Conservation (phyloP, 116 monocot species). For the Papilionanthe hybrid region DNA sequence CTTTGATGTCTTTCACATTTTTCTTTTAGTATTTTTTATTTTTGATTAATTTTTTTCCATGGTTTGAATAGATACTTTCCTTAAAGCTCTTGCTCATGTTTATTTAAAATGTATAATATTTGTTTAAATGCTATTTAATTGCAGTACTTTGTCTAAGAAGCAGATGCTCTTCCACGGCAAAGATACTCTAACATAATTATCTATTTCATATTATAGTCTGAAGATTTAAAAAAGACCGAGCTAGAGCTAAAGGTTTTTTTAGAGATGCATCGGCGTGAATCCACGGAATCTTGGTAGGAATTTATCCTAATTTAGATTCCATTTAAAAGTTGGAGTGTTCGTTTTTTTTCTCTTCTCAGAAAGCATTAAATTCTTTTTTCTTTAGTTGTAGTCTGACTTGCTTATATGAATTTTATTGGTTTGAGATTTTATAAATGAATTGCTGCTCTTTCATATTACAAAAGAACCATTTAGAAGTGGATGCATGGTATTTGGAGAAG, state of each 20-base stretch:
- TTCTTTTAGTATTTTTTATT: too few relatives aligned
- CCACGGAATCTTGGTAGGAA: conserved; percentile 60
- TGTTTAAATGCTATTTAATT: not conserved
- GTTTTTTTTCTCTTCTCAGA: not conserved
- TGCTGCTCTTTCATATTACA: too few relatives aligned
- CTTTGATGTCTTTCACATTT: too few relatives aligned
- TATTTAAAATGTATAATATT: too few relatives aligned
- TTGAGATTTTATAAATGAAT: too few relatives aligned
- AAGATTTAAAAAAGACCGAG: conserved; percentile 46
- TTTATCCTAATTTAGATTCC: not conserved
- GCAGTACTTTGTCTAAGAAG: not conserved
- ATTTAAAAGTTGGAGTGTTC: not conserved
- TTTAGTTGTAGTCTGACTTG: too few relatives aligned
- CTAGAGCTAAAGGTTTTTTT: conserved; percentile 64
- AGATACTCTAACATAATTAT: not conserved
- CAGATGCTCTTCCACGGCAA: not conserved
- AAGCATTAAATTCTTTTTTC: not conserved
- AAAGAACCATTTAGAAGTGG: too few relatives aligned
- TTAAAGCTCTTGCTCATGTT: too few relatives aligned
- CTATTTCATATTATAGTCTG: conserved; percentile 36
- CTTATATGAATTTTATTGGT: too few relatives aligned
- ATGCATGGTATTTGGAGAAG: too few relatives aligned
- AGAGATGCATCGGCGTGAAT: conserved; percentile 86
- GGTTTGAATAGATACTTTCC: too few relatives aligned
- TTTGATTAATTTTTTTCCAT: too few relatives aligned